Evolutionary conservation across 1,139 yeast species (phyloP), one percentile per base, ranked within the genome.

Genomic region (Komagataea norvegica): DNA sequence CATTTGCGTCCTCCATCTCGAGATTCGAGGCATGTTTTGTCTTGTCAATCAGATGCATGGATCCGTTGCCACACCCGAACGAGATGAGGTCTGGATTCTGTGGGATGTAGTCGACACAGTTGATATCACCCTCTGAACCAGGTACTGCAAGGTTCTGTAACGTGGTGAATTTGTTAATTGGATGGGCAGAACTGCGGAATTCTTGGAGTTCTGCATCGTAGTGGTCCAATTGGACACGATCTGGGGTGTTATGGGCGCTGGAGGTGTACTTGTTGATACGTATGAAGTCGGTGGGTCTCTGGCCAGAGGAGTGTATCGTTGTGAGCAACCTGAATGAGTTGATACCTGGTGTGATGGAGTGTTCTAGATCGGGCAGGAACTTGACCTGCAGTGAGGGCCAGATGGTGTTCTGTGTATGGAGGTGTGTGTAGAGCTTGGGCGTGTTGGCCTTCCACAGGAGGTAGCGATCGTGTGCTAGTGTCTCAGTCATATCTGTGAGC

Each of bases 311-410:
- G 53, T 80, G 84, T 0, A 95, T 85, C n/a, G 93, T 88, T 27
- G 85, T 62, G 26, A 85, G 57, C 23, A 87, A 59, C 26, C 59
- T 43, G 29, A 52, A 50, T 5, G 48, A 44, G 7, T 38, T 29
- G 6, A 40, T 31, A 2, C 21, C 41, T 36, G 28, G 17, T 6
- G 16, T 13, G 13, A 7, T 26, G n/a, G 33, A 20, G n/a, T 20
- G 25, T 19, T 43, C 43, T n/a, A 57, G 60, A 35, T 72, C 74
- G 1, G 87, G 87, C 33, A 81, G 64, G 75, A 86, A 80, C 55
- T 82, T 83, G n/a, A 83, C 73, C 2, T 89, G 77, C 33, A 83
- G 60, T 1, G 91, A 82, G 0, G 94, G 93, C 93, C 93, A 83
- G 25, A 81, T 74, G 34, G 81, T 64, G 4, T 87, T 83, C 3